These are phyloP conservation scores for Taphrina deformans DNA, from an alignment of 1,139 yeast genomes.

Conservation along the genomic window DNA sequence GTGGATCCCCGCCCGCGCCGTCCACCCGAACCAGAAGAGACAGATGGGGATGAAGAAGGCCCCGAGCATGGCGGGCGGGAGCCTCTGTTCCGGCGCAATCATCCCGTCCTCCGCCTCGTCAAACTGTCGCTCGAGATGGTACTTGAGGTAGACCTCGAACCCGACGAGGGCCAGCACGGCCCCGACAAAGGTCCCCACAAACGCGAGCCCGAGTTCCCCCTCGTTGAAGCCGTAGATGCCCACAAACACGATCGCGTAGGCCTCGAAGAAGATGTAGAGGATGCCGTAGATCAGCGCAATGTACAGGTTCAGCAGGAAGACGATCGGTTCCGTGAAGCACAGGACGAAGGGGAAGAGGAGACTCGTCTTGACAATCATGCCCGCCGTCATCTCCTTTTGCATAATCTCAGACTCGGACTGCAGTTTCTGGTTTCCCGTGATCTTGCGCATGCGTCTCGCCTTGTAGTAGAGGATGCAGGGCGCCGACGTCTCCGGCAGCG, in stretches of 20 bases:
- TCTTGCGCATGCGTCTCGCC: conserved; percentile 55
- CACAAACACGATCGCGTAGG: conserved; percentile 64
- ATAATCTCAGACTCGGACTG: conserved; percentile 61
- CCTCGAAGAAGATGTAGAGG: conserved; percentile 69
- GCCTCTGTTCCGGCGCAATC: conserved; percentile 77
- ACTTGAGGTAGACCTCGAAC: conserved; percentile 17
- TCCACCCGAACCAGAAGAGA: conserved; percentile 83
- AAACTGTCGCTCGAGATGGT: conserved; percentile 17
- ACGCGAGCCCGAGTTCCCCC: conserved; percentile 74
- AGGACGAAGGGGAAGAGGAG: conserved; percentile 59
- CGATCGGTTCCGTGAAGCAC: conserved; percentile 54
- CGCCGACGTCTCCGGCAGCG: conserved; percentile 83
- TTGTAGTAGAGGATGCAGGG: conserved; percentile 74
- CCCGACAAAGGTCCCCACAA: conserved; percentile 67
- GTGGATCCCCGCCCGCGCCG: conserved; percentile 60
- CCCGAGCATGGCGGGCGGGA: conserved; percentile 71
- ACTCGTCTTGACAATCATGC: conserved; percentile 37
- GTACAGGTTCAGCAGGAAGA: conserved; percentile 44
- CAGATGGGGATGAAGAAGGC: conserved; percentile 66
- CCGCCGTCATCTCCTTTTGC: conserved; percentile 25
- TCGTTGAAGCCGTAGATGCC: conserved; percentile 70
- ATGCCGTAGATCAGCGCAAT: conserved; percentile 60
- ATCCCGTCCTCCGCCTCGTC: conserved; percentile 46
- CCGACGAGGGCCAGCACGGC: conserved; percentile 17
- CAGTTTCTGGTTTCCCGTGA: conserved; percentile 45